Evolutionary conservation across 768 basidiomycete genomes (phyloP).

Genomic region (Mycena polygramma): DNA sequence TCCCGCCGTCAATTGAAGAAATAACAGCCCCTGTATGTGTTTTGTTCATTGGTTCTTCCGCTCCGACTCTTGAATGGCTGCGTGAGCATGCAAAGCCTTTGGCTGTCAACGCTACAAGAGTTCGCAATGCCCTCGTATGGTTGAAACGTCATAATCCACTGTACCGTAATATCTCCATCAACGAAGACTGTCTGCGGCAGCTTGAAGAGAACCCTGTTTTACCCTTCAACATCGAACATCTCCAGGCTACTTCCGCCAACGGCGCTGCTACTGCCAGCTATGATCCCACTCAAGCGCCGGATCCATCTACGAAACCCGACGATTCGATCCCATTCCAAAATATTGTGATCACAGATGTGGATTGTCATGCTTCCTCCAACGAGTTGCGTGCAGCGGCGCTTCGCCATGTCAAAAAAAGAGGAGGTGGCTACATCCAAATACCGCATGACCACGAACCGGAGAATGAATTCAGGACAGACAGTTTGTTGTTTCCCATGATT

Average conservation of each 20-base stretch:
- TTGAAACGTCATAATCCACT: conserved; percentile 1
- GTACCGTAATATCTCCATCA: conserved; percentile 1
- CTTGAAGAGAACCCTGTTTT: conserved; percentile 14
- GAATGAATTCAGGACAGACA: conserved; percentile 41
- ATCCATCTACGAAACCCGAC: background rate
- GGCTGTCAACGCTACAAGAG: background rate
- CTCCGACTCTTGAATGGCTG: background rate
- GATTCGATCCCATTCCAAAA: conserved; percentile 23
- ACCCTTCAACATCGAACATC: conserved; percentile 16
- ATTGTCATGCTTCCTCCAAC: conserved; percentile 34
- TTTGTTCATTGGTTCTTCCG: background rate
- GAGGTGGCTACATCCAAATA: conserved; percentile 38
- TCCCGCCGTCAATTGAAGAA: background rate
- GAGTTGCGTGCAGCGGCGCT: conserved; percentile 42
- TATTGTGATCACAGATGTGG: conserved; percentile 39
- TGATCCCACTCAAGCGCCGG: background rate
- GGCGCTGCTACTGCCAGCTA: conserved; percentile 14
- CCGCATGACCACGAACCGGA: conserved; percentile 37
- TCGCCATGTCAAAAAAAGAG: conserved; percentile 39
- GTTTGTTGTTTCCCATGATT: conserved; percentile 42
- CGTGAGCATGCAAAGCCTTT: background rate
- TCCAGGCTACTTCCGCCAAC: background rate
- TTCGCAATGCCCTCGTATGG: background rate
- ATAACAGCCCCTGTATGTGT: background rate
- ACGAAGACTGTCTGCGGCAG: background rate